Evolutionary conservation across 441 rosid species (phyloP), one percentile per base, ranked within the genome.

Genomic region (Rhodomyrtus psidioides): DNA sequence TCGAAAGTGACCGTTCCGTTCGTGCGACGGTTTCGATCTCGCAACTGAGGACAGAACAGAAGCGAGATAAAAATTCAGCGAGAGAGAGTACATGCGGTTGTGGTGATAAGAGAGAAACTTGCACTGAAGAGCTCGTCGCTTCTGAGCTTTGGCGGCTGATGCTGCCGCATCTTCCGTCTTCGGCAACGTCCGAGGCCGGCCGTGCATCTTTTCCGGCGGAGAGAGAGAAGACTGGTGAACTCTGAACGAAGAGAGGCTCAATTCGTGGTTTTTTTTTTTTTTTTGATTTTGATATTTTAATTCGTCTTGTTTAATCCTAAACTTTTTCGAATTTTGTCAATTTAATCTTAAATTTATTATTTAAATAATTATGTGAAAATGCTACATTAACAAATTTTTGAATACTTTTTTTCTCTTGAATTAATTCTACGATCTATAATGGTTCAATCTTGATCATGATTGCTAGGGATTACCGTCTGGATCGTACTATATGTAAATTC

Each of bases 171-270:
- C 97, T 82, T 94, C 96, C 19, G 96, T 93, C 74, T 88, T 91
- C 17, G 87, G 83, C 39, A 94, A 90, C 85, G 93, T 94, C 56
- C 98, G 94, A 82, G 98, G 98, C 39, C 94, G 94, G 23, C 98
- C 98, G 92, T 97, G 99, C 98, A 95, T 97, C 87, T 88, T 86
- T 28, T 39, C 79, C 79, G n/a, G 49, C 9, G 79, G 49, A 21
- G 26, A 6, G 26, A 19, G 74, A 30, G 46, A 34, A 2, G 79
- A 10, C 44, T 14, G 46, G 79, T 14, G n/a, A 51, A 70, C 23
- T 12, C 2, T 10, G 79, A 21, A 70, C 16, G 46, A 42, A 42
- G 7, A 42, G 34, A 34, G n/a, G n/a, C n/a, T n/a, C 34, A 34
- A 34, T 34, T 7, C 7, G 46, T 6, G 8, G 7, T 42, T 6